These are phyloP conservation scores for Phialophora chinensis DNA, from an alignment of 2,329 filamentous ascomycete species.

Conservation along the genomic window DNA sequence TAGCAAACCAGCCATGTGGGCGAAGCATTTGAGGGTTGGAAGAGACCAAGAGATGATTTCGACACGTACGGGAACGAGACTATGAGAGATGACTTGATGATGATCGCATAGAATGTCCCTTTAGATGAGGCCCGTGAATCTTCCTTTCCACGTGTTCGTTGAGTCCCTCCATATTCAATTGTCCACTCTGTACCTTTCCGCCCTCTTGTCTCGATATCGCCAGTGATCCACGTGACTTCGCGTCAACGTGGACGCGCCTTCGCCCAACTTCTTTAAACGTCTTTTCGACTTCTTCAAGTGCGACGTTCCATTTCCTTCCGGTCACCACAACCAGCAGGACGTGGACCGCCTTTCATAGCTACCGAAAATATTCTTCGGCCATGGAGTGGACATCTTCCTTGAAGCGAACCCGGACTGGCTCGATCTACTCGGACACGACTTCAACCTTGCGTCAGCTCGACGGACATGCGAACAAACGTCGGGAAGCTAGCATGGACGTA, in stretches of 20 bases:
- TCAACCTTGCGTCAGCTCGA: constrained; percentile 4
- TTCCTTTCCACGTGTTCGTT: neutral
- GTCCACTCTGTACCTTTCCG: too few species aligned
- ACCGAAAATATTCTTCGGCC: neutral
- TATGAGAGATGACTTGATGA: constrained; percentile 10
- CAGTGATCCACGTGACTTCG: neutral
- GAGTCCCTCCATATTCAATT: neutral
- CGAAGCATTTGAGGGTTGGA: neutral
- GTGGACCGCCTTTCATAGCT: neutral
- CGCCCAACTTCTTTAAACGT: neutral
- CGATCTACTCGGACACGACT: constrained; percentile 19
- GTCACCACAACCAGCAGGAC: neutral
- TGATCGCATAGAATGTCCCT: constrained; percentile 5
- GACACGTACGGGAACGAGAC: neutral
- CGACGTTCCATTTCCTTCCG: neutral
- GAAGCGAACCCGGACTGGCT: constrained; percentile 20
- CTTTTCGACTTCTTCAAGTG: neutral
- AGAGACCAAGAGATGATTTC: neutral
- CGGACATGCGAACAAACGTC: constrained; percentile 10
- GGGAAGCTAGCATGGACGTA: neutral
- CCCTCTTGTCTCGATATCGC: too few species aligned
- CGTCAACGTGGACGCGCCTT: neutral
- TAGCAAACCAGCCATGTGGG: neutral
- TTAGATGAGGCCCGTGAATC: neutral
- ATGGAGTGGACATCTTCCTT: constrained; percentile 7